Percentiles rank a stretch among this genome's conserved stretches.
These are phyloP conservation scores for Ophiosphaerella korrae DNA, from an alignment of 2,329 filamentous ascomycete genomes.

Conservation along the genomic window DNA sequence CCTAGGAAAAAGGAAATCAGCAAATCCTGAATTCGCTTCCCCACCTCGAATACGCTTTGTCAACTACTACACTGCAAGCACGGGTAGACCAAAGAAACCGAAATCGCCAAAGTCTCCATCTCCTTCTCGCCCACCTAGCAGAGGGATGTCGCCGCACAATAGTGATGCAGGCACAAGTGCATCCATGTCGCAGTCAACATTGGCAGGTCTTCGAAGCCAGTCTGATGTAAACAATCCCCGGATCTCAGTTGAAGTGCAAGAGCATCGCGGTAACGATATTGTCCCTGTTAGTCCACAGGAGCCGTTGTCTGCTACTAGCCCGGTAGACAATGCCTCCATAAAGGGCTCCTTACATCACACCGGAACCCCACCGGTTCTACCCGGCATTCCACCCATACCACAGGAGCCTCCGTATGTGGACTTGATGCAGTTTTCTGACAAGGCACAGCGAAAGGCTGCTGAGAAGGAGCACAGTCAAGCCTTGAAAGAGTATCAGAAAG, in stretches of 20 bases:
- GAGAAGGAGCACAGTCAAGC: constrained; percentile 69
- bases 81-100: constrained; percentile 66
- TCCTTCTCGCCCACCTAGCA: constrained; percentile 18
- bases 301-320: constrained; percentile 26
- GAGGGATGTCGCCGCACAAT: constrained; percentile 3
- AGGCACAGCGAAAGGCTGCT: constrained; percentile 68
- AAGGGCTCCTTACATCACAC: constrained; percentile 1
- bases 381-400: constrained; percentile 59
- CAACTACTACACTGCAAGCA: constrained; percentile 90
- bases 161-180: constrained; percentile 11
- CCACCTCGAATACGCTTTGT: constrained; percentile 72
- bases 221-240: constrained; percentile 43
- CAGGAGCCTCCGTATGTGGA: constrained; percentile 62
- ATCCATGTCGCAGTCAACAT: constrained; percentile 17
- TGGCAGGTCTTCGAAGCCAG: constrained; percentile 16
- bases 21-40: constrained; percentile 32
- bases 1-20: constrained; percentile 42
- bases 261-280: constrained; percentile 48
- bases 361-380: constrained; percentile 39
- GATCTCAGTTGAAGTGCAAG: constrained; percentile 56
- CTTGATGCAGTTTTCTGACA: constrained; percentile 64
- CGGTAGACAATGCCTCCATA: constrained; percentile 3
- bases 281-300: constrained; percentile 37
- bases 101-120: constrained; percentile 50
- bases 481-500: constrained; percentile 68